phyloP scores from a whole-genome alignment of 1,139 yeast species.

The Candida tetrigidarum region DNA sequence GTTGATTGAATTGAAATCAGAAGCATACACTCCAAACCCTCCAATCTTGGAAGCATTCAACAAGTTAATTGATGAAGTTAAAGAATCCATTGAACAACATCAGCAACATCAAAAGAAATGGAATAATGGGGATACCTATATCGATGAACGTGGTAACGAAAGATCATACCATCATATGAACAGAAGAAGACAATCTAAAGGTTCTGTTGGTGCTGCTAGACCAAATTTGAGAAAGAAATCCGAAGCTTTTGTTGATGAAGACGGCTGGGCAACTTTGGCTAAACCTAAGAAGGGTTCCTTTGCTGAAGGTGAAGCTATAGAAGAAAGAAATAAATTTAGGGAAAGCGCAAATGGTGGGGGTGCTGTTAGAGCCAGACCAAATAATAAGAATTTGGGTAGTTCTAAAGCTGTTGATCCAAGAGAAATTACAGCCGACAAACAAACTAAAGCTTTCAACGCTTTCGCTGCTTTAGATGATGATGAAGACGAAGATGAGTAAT shows the following conservation, averaged over 20 bases:
- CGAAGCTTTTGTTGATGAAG: slow-evolving; percentile 66
- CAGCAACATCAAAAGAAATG: slow-evolving; percentile 37
- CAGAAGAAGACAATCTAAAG: slow-evolving; percentile 66
- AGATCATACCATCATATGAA: slow-evolving; percentile 53
- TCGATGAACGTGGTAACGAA: slow-evolving; percentile 52
- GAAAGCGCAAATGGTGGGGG: slow-evolving; percentile 45
- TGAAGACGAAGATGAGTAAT: slow-evolving; percentile 28
- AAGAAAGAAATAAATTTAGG: slow-evolving; percentile 53
- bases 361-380: slow-evolving; percentile 61
- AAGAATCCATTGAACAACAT: slow-evolving; percentile 33
- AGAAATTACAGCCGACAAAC: slow-evolving; percentile 70
- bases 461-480: slow-evolving; percentile 77
- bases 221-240: slow-evolving; percentile 63
- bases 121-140: slow-evolving; percentile 52
- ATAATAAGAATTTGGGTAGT: slow-evolving; percentile 73
- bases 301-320: slow-evolving; percentile 50
- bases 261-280: slow-evolving; percentile 78
- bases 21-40: slow-evolving; percentile 62
- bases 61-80: slow-evolving; percentile 67
- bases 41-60: slow-evolving; percentile 68
- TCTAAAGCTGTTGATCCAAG: slow-evolving; percentile 75
- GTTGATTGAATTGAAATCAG: slow-evolving; percentile 58
- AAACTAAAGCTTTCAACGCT: slow-evolving; percentile 70
- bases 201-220: slow-evolving; percentile 38
- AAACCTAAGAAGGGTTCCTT: slow-evolving; percentile 46